Conservation (phyloP, 2,329 filamentous ascomycete species). For the Alternaria sp. region DNA sequence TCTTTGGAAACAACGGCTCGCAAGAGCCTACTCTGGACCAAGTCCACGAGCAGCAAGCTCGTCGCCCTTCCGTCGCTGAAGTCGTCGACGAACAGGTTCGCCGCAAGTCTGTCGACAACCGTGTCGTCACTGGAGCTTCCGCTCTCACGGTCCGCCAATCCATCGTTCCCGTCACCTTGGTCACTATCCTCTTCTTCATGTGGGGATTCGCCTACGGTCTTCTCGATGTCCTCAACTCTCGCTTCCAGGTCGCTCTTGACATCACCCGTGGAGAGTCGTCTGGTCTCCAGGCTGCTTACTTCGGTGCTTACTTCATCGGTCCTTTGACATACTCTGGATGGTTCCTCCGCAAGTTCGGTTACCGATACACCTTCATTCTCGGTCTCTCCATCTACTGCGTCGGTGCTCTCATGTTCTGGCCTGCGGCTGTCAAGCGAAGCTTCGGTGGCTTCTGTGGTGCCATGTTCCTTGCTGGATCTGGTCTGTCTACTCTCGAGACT, state of each 20-base stretch:
- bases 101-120: constrained; percentile 46
- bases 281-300: constrained; percentile 69
- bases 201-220: constrained; percentile 59
- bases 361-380: constrained; percentile 80
- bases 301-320: constrained; percentile 63
- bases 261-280: constrained; percentile 62
- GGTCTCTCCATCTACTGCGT: constrained; percentile 72
- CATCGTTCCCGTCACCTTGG: constrained; percentile 56
- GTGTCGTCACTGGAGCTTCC: constrained; percentile 44
- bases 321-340: constrained; percentile 61
- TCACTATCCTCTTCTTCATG: constrained; percentile 59
- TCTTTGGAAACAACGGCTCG: constrained; percentile 33
- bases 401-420: constrained; percentile 83
- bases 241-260: constrained; percentile 52
- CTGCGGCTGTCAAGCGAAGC: constrained; percentile 73
- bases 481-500: constrained; percentile 76
- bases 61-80: constrained; percentile 44
- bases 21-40: constrained; percentile 46
- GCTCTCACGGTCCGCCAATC: constrained; percentile 53
- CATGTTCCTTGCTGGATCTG: constrained; percentile 76
- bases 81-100: constrained; percentile 40
- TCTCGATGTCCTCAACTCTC: constrained; percentile 54
- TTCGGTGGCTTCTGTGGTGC: constrained; percentile 76
- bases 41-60: constrained; percentile 45
- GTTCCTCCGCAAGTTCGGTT: constrained; percentile 75